Evolutionary conservation across 495 filamentous ascomycete species (phyloP), one percentile per base, ranked within the genome.

Genomic region (Cudoniella acicularis): DNA sequence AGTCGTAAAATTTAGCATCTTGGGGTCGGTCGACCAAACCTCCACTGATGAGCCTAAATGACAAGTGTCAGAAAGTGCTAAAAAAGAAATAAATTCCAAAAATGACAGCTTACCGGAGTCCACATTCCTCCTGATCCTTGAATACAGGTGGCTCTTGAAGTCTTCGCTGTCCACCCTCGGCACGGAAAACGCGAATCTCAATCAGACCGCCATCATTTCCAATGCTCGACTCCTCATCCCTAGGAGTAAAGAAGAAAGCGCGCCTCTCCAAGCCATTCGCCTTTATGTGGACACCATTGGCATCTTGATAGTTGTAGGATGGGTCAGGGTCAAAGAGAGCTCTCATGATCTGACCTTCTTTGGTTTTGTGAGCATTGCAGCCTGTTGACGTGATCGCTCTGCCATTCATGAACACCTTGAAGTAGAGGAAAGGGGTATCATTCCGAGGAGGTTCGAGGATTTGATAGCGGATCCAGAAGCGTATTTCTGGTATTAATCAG

Each of bases 321-420:
- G 52, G 47, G 9, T 54, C 57, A 10, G 80, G 77, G 22, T 74
- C 68, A 62, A 74, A 81, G 6, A 80, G 68, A 6, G 73, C 74
- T 53, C 69, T 69, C 52, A 69, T 67, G 27, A 79, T 67, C 13
- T 67, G 71, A 17, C 79, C 78, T 1, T 53, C 46, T 0, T 62
- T 61, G 1, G 58, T 18, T 46, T 45, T 61, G 2, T 41, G 56
- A 3, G 70, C 53, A 55, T 79, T 72, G 17, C 76, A 71, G 1
- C 80, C 79, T 77, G 1, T 71, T 70, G 1, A 75, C 64, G 22
- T 77, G 70, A 40, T 72, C 67, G 10, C 72, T 69, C 17, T n/a
- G n/a, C 72, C 75, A 60, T 83, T 80, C 51, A 83, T 75, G 63
- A 69, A 75, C 52, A 83, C 67, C 59, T 77, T 79, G 66, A 81